Conservation (phyloP, 139 green algal genomes). For the Zygnema circumcarinatum region DNA sequence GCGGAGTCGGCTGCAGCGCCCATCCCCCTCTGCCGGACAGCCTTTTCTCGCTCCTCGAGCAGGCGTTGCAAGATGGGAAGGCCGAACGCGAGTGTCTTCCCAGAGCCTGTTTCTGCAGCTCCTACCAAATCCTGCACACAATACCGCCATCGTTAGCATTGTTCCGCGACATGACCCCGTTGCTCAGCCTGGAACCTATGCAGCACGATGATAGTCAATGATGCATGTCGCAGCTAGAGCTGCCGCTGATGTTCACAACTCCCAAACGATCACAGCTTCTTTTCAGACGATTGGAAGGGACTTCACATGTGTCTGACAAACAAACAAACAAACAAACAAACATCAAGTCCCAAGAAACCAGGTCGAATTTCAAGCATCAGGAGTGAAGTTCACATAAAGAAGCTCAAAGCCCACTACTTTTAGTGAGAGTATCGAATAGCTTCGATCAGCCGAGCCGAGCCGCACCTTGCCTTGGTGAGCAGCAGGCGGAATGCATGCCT, state of each 20-base stretch:
- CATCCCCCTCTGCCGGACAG: not conserved
- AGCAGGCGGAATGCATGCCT: constrained; percentile 52
- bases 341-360: no score
- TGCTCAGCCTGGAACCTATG: not conserved
- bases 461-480: constrained; percentile 44
- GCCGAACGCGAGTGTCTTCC: constrained; percentile 98
- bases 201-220: not conserved
- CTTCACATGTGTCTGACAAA: no score
- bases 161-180: not conserved
- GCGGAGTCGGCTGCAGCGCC: not conserved
- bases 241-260: no score
- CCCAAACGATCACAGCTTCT: no score
- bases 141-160: not conserved
- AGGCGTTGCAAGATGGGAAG: constrained; percentile 89
- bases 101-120: constrained; percentile 93
- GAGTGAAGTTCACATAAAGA: no score
- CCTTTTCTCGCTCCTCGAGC: constrained; percentile 42
- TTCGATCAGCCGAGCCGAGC: no score
- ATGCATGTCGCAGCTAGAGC: not conserved
- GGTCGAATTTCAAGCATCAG: no score
- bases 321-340: no score
- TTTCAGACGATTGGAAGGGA: no score
- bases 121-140: constrained; percentile 85
- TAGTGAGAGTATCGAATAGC: no score
- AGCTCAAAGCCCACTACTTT: no score